Percentiles rank a stretch among this genome's conserved stretches.
Evolutionary conservation across 116 monocot species (phyloP).

Genomic region (Papilionanthe hybrid): DNA sequence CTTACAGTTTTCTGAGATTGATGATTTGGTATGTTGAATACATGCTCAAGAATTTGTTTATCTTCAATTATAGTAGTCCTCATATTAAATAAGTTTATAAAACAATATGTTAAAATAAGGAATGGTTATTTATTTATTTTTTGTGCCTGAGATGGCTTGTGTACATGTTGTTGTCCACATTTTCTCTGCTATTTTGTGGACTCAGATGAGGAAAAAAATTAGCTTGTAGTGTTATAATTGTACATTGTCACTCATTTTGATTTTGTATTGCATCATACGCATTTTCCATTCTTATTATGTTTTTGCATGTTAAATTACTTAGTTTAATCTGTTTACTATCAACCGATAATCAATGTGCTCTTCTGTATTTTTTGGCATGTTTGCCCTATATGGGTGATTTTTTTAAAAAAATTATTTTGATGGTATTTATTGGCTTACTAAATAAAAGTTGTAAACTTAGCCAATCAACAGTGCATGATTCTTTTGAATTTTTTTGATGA

Average conservation of each 20-base stretch:
- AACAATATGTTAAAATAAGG: background rate
- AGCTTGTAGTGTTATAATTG: background rate
- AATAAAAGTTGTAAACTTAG: background rate
- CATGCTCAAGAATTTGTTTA: background rate
- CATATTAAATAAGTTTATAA: background rate
- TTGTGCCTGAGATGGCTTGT: background rate
- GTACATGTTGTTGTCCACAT: no score
- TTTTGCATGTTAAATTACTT: background rate
- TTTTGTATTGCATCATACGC: no score
- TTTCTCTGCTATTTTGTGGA: background rate
- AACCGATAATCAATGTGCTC: background rate
- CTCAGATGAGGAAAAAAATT: background rate
- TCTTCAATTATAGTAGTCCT: background rate
- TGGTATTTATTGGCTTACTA: background rate
- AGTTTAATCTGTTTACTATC: background rate
- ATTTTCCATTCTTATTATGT: background rate
- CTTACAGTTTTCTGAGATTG: background rate
- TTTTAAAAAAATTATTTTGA: background rate
- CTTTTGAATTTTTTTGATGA: conserved; percentile 11
- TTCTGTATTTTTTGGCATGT: background rate
- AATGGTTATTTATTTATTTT: background rate
- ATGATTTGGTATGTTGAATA: background rate
- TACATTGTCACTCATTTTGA: no score
- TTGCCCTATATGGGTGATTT: background rate
- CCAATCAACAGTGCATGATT: background rate